Base-by-base conservation (phyloP, 1,139 yeast species). In the Kazachstania sp. region DNA sequence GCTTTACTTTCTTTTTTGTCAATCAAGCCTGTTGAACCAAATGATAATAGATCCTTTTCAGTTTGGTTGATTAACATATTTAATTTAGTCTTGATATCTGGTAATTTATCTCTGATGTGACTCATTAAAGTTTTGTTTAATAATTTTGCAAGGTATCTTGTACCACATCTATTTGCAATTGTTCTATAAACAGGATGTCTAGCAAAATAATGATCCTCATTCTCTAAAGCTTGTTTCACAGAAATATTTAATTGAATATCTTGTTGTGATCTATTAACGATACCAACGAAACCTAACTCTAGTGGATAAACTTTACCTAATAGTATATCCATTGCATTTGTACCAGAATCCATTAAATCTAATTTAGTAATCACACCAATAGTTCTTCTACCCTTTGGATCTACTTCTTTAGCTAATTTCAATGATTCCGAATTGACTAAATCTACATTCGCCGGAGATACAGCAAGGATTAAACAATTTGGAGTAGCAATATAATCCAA, bases 291-390 rank as follows among this genome's bases (percentile, higher is more conserved):
- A 12, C 99, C 99, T 46, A 94, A 75, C 64, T 85, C 87, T 60
- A 92, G 73, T 0, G 97, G 97, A 64, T 94, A 94, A 2, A 92
- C 95, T 58, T 85, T 87, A 12, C 98, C 99, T 42, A 94, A 82
- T 52, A 94, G 74, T 52, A 92, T 88, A 60, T 92, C 99, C 59
- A 87, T 69, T 3, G 98, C 98, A 65, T 92, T 88, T 0, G 99
- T 92, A 15, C 99, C 99, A 59, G 88, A 95, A 65, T 92, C 98
- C 99, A 92, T 92, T 54, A 92, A 74, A 67, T 92, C 99, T 48
- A 92, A 71, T 65, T 92, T 92, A 35, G 98, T 86, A 50, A 92
- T 74, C 28, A 92, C 86, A 48, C 98, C 99, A 56, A 92, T 84
- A 1, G 98, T 92, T 66, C 99, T 77, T 64, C 84, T 86, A 36